phyloP scores from a whole-genome alignment of 1,139 yeast species.

The Geotrichum histeridarum region DNA sequence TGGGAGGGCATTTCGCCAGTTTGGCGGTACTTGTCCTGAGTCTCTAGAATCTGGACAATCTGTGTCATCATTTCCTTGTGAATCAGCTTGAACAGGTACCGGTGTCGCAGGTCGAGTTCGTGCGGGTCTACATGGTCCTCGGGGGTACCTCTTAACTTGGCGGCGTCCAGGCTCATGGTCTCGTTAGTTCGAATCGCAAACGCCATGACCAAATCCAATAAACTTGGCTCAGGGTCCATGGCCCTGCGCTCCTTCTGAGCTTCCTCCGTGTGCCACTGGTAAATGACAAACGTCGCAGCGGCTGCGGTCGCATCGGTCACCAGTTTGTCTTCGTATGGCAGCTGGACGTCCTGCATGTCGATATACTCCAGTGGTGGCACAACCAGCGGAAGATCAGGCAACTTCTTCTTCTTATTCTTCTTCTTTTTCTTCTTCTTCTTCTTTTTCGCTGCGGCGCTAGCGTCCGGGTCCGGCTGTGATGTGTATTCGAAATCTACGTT shows the following conservation, averaged over 20 bases:
- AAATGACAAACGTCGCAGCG: constrained; percentile 35
- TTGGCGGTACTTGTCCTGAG: neutral
- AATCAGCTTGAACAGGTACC: constrained; percentile 7
- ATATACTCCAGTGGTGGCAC: too few relatives aligned
- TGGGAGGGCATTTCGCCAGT: neutral
- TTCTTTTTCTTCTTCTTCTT: constrained; percentile 64
- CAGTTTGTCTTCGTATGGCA: too few relatives aligned
- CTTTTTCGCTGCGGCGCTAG: constrained; percentile 36
- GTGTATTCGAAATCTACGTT: constrained; percentile 56
- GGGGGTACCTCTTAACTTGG: neutral
- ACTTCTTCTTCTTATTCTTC: constrained; percentile 17
- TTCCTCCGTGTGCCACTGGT: constrained; percentile 6
- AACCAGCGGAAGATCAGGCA: too few relatives aligned
- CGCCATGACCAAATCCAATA: too few relatives aligned
- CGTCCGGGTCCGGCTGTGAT: constrained; percentile 1
- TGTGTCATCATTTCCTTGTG: neutral
- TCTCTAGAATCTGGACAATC: neutral
- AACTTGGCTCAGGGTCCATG: neutral
- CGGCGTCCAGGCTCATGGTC: neutral
- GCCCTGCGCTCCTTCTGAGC: constrained; percentile 1
- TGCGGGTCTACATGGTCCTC: constrained; percentile 1
- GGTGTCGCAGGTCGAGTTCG: constrained; percentile 11
- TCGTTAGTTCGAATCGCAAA: too few relatives aligned
- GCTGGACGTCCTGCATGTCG: too few relatives aligned
- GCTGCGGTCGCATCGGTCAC: constrained; percentile 20